Base-by-base conservation (phyloP, 148 eudicot genomes). In the Heliamphora exappendiculata region DNA sequence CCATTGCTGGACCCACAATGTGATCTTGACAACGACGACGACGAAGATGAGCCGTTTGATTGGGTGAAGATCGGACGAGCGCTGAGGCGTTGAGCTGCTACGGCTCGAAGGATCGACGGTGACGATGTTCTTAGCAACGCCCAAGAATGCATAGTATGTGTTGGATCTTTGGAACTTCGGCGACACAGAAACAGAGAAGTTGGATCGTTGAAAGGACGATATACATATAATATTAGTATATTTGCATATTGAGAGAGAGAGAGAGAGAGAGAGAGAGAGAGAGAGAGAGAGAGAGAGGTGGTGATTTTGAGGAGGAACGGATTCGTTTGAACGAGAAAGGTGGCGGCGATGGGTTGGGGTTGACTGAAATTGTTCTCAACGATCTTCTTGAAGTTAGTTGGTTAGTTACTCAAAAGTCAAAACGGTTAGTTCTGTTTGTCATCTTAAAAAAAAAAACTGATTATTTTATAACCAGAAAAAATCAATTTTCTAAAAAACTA, bases 111-210 rank as follows among this genome's bases (percentile, higher is more conserved):
- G 39, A 73, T 22, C 53, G 19, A 71, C 34, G 75, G 57, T 31
- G 75, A 45, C 55, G 60, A 58, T 81, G 60, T 81, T 59, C 72
- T 81, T n/a, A 83, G 39, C 29, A 74, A 55, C 11, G 74, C 74
- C 78, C 79, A 76, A 76, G 78, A 75, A 83, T 78, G 80, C 88
- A 86, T 86, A 78, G 86, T 83, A 75, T 11, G 8, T 20, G 24
- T 24, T 65, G 0, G 14, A 10, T 28, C 1, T 47, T 64, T 36
- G 5, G 67, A 37, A 29, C 26, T 77, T 42, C 29, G 5, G 24
- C 5, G 24, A 28, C n/a, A 14, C 7, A 37, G 3, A 33, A 26
- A 36, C 1, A 51, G 13, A 62, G 19, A 19, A 36, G 8, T n/a
- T 3, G 51, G 41, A 47, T n/a, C 60, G 22, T 74, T 2, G 67